phyloP scores from a whole-genome alignment of 208 protist species.

The Acanthamoeba rhysodes region DNA sequence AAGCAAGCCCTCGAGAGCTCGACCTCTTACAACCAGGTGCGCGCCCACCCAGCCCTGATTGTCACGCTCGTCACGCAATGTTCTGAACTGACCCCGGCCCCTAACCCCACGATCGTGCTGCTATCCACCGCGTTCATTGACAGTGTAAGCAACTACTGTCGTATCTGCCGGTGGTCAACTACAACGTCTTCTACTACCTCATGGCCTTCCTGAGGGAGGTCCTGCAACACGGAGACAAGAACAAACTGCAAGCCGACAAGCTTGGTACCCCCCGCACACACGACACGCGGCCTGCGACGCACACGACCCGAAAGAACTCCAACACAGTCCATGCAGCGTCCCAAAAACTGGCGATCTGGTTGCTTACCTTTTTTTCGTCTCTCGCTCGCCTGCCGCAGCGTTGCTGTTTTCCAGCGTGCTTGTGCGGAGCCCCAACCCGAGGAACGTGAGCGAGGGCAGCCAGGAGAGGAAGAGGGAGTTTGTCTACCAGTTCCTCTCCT shows the following conservation, averaged over 20 bases:
- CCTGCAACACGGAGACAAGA: conserved; percentile 71
- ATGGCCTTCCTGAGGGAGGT: conserved; percentile 87
- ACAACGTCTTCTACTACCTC: conserved; percentile 89
- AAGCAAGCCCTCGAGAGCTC: conserved; percentile 81
- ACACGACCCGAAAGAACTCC: neutral
- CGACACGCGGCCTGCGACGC: neutral
- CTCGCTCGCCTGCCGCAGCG: neutral
- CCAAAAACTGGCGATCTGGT: neutral
- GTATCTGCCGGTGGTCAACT: conserved; percentile 83
- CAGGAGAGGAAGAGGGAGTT: conserved; percentile 61
- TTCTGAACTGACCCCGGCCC: no score
- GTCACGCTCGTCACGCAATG: neutral
- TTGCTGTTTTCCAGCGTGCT: conserved; percentile 68
- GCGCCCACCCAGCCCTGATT: neutral
- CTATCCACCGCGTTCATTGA: no score
- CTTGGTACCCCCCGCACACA: neutral
- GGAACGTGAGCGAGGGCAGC: conserved; percentile 17
- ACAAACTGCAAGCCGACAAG: conserved; percentile 68
- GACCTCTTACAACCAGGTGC: conserved; percentile 53
- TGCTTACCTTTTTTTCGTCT: no score
- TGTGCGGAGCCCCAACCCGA: conserved; percentile 2
- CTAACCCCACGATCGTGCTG: no score
- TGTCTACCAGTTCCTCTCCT: conserved; percentile 50
- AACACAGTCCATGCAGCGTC: neutral
- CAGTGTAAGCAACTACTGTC: conserved; percentile 84